Percentiles rank a stretch among this genome's conserved stretches.
Conservation (phyloP, 164 flowering plant genomes). For the Nelumbo lutea region DNA sequence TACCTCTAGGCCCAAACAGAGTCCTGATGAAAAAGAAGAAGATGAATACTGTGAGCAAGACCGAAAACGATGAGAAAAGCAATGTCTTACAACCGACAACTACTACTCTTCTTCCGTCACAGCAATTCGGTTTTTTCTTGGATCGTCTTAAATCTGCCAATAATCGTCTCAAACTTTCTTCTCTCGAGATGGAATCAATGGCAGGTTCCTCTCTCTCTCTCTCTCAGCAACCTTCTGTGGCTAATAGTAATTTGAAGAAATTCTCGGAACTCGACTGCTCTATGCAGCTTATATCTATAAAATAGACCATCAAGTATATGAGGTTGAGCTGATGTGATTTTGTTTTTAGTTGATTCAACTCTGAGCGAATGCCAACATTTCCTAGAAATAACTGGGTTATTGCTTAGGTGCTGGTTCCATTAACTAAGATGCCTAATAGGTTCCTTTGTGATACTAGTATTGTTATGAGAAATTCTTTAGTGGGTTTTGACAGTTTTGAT, state of each 20-base stretch:
- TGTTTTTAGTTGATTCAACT: no score
- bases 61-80: neutral
- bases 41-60: constrained; percentile 9
- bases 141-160: constrained; percentile 51
- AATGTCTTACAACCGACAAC: neutral
- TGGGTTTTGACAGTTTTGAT: neutral
- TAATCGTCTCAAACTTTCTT: constrained; percentile 46
- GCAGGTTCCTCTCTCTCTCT: constrained; percentile 31
- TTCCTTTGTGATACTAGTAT: no score
- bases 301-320: no score
- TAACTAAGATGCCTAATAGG: no score
- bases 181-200: constrained; percentile 72
- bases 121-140: constrained; percentile 55
- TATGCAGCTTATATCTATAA: no score
- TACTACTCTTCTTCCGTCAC: constrained; percentile 23
- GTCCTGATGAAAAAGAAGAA: constrained; percentile 23
- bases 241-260: no score
- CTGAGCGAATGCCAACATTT: no score
- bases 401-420: no score
- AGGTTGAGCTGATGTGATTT: no score
- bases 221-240: neutral
- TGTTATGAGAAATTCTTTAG: neutral
- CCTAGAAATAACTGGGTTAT: no score
- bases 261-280: no score
- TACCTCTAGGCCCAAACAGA: constrained; percentile 25